A percentile compares a stretch with the other conserved stretches of the same genome.
These are phyloP conservation scores for Coniferiporia weirii DNA, from an alignment of 1,284 basidiomycete species.

Conservation along the genomic window DNA sequence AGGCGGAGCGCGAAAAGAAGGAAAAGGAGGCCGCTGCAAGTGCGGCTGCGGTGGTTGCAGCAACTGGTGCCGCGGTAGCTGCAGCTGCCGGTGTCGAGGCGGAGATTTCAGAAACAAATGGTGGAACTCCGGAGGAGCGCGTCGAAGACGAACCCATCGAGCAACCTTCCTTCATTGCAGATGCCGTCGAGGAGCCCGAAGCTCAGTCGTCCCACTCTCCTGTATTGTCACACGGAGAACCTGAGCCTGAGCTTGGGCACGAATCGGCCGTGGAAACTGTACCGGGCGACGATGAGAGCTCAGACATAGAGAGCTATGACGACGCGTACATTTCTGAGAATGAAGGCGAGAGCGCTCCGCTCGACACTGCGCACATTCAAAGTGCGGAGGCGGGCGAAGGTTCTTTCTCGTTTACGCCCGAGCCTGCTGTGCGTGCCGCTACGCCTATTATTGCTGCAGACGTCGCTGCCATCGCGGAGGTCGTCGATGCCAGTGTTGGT, in stretches of 20 bases:
- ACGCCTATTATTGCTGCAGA: background rate
- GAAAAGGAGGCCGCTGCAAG: slow-evolving; percentile 10
- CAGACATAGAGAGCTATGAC: slow-evolving; percentile 19
- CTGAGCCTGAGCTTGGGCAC: background rate
- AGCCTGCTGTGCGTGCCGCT: background rate
- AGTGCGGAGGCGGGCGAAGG: background rate
- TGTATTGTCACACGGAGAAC: background rate
- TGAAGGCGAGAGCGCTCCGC: background rate
- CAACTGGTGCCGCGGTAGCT: background rate
- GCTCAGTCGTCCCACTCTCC: background rate
- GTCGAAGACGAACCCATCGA: slow-evolving; percentile 1
- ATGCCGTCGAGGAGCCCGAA: background rate
- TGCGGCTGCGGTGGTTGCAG: background rate
- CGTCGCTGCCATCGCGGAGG: background rate
- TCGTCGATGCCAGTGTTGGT: background rate
- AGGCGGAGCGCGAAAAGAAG: slow-evolving; percentile 19
- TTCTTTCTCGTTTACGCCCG: background rate
- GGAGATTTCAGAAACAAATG: background rate
- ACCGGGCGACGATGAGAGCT: background rate
- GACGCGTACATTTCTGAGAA: slow-evolving; percentile 14
- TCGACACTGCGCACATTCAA: slow-evolving; percentile 11
- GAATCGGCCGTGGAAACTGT: slow-evolving; percentile 5
- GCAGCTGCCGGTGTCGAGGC: background rate
- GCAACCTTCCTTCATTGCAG: slow-evolving; percentile 5
- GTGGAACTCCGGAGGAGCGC: background rate